A percentile compares a stretch with the other conserved stretches of the same genome.
Evolutionary conservation across 106 monocot species (phyloP).

Genomic region (Dendrobium chrysotoxum): DNA sequence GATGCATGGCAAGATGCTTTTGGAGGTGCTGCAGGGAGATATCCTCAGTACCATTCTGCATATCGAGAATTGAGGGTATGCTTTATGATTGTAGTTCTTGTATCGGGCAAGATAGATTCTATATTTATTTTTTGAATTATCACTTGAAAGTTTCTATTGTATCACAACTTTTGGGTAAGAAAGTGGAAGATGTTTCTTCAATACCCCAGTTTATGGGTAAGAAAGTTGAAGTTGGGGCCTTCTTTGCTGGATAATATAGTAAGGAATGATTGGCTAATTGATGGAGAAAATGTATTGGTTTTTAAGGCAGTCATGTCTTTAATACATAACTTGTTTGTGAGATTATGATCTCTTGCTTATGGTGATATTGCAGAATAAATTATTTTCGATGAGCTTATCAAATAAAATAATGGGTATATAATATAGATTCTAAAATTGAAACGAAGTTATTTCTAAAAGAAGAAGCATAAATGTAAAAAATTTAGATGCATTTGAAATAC

Average conservation of each 20-base stretch:
- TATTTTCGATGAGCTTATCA: not conserved
- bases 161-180: not conserved
- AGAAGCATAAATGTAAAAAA: not conserved
- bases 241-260: not conserved
- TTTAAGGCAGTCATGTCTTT: not conserved
- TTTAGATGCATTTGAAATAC: not conserved
- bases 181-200: not conserved
- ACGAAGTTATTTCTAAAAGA: too few relatives aligned
- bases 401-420: not conserved
- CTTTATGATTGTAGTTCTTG: not conserved
- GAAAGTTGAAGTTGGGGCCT: not conserved
- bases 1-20: conserved; percentile 98
- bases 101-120: not conserved
- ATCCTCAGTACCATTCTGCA: conserved; percentile 85
- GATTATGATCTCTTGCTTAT: not conserved
- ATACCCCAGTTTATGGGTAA: not conserved
- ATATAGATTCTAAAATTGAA: not conserved
- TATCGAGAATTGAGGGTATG: conserved; percentile 84
- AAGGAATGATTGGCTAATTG: not conserved
- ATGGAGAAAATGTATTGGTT: not conserved
- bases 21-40: conserved; percentile 67
- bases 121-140: not conserved
- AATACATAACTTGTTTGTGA: not conserved
- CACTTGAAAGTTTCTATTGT: not conserved
- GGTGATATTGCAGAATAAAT: not conserved